A percentile compares a stretch with the other conserved stretches of the same genome.
phyloP scores from a whole-genome alignment of 768 basidiomycete genomes.

The Hygrocybe punicea region DNA sequence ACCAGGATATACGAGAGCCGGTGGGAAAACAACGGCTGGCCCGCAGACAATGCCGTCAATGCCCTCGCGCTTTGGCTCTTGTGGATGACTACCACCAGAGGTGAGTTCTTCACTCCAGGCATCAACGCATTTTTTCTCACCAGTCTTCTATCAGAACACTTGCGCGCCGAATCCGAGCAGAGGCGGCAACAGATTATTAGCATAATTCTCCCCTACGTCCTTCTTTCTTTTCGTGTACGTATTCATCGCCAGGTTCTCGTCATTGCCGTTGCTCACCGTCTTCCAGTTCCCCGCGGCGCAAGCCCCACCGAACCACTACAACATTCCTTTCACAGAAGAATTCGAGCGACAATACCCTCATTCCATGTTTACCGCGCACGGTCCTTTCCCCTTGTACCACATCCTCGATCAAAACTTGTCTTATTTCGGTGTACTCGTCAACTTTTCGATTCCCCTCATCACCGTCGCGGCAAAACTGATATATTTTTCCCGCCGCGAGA shows the following conservation, averaged over 20 bases:
- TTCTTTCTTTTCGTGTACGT: conserved; percentile 49
- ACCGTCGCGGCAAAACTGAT: conserved; percentile 59
- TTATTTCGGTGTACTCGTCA: conserved; percentile 24
- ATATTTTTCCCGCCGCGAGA: conserved; percentile 58
- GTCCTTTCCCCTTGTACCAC: conserved; percentile 46
- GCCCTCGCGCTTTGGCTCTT: conserved; percentile 53
- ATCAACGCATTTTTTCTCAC: neutral
- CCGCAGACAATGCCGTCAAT: conserved; percentile 45
- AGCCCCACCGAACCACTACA: conserved; percentile 60
- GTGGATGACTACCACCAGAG: conserved; percentile 50
- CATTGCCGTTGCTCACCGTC: conserved; percentile 1
- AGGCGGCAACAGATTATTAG: conserved; percentile 29
- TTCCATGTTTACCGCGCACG: conserved; percentile 38
- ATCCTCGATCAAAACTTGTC: conserved; percentile 18
- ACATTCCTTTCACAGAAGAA: conserved; percentile 44
- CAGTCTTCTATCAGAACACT: conserved; percentile 18
- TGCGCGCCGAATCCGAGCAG: conserved; percentile 28
- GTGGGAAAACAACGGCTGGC: conserved; percentile 43
- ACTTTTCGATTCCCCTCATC: conserved; percentile 40
- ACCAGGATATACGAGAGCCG: conserved; percentile 38
- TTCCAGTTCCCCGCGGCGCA: conserved; percentile 52
- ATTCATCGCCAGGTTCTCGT: conserved; percentile 6
- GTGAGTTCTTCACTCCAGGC: conserved; percentile 19
- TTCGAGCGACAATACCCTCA: conserved; percentile 12
- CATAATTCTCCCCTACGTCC: conserved; percentile 43